Evolutionary conservation across 306 rosid species (phyloP).

Genomic region (Medicago ruthenica): DNA sequence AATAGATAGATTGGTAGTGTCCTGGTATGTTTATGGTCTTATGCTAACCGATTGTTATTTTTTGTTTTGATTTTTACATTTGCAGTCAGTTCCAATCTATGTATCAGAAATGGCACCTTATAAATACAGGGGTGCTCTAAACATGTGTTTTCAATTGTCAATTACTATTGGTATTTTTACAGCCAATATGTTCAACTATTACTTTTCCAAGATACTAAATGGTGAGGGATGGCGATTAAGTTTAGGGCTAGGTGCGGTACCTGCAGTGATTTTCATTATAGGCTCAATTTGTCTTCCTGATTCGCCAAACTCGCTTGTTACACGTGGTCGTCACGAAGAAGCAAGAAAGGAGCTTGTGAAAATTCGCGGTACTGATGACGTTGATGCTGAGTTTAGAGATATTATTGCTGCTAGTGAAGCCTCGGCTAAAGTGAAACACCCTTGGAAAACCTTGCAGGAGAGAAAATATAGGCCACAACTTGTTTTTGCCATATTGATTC

Average conservation of each 20-base stretch:
- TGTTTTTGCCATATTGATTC: constrained; percentile 62
- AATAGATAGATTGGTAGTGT: not conserved
- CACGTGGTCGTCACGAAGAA: constrained; percentile 50
- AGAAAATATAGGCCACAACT: constrained; percentile 81
- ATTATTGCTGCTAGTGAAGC: constrained; percentile 65
- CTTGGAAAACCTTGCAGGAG: constrained; percentile 55
- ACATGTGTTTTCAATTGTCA: constrained; percentile 79
- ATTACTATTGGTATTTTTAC: constrained; percentile 74
- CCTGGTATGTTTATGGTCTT: not conserved
- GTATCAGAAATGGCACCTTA: constrained; percentile 81
- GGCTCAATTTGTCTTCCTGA: constrained; percentile 71
- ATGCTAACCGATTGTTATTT: not conserved
- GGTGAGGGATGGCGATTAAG: constrained; percentile 86
- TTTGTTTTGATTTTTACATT: not conserved
- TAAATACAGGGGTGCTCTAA: constrained; percentile 63
- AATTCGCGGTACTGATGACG: constrained; percentile 55
- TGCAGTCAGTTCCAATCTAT: constrained; percentile 82
- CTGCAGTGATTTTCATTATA: constrained; percentile 62
- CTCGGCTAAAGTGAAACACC: constrained; percentile 53
- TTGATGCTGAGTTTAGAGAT: constrained; percentile 69
- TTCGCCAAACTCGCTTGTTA: constrained; percentile 77
- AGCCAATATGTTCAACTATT: constrained; percentile 70
- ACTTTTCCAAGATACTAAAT: constrained; percentile 52
- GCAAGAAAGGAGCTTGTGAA: constrained; percentile 56
- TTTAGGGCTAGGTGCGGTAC: constrained; percentile 77